Base-by-base conservation (phyloP, 2,329 filamentous ascomycete species). In the Trichoderma koningiopsis region DNA sequence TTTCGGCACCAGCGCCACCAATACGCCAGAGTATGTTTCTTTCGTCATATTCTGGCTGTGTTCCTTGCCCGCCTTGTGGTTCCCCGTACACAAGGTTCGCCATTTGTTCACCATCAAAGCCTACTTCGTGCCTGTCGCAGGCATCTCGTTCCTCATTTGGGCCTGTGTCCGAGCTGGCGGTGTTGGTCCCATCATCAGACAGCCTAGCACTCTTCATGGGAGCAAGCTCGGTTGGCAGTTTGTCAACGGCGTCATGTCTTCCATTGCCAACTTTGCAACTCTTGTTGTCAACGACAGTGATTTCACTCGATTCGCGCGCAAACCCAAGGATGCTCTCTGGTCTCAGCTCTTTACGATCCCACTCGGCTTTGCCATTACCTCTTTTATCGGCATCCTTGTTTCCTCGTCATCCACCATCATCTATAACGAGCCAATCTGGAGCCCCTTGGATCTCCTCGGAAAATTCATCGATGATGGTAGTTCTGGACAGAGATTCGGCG, bases 91-190 rank as follows among this genome's bases (percentile, higher is more conserved):
- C 80, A 88, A 95, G 81, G 90, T 97, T 75, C 89, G 94, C 57
- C 94, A 97, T 78, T 83, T 97, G 4, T 97, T 97, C 81, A 97
- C 94, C 0, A 91, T 93, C 76, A 97, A 97, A 82, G 89, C 94
- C 0, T 92, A 89, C 76, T 88, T 96, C 70, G 94, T 96, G 0
- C 94, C 94, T 0, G 85, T 86, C 47, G 93, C 93, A n/a, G 94
- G 92, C 62, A 84, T 97, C 61, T 89, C 92, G 16, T 96, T 96
- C 79, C 92, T 97, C 79, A 91, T 93, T 75, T 97, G 94, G 94
- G 88, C 92, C 2, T 85, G 97, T 31, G 89, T 92, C 43, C 88
- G 91, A 31, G 94, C 94, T 35, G 88, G 93, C 55, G 94, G 94
- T 0, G 86, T 94, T 69, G 94, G 94, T 1, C 93, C 93, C 0